Percentiles rank a stretch among this genome's conserved stretches.
Evolutionary conservation across 164 flowering plant genomes (phyloP).

Genomic region (Nelumbo lutea): DNA sequence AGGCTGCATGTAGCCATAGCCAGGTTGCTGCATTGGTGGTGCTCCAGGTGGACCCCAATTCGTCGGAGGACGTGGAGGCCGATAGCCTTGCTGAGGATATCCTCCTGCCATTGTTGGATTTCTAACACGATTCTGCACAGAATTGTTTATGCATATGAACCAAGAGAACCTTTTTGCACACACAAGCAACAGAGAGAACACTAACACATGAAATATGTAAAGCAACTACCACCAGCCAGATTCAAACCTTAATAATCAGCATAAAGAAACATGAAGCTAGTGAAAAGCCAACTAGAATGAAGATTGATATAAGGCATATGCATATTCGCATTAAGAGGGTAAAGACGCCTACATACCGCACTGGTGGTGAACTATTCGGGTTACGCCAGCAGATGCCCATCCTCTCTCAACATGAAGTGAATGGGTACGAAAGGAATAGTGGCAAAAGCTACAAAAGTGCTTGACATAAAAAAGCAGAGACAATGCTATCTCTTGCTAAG

Average conservation of each 20-base stretch:
- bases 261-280: not conserved
- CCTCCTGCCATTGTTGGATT: slow-evolving; percentile 71
- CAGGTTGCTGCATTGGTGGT: slow-evolving; percentile 70
- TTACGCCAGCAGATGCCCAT: slow-evolving; percentile 90
- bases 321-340: slow-evolving; percentile 32
- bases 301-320: slow-evolving; percentile 18
- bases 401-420: slow-evolving; percentile 76
- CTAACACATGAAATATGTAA: not conserved
- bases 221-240: slow-evolving; percentile 1
- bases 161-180: slow-evolving; percentile 19
- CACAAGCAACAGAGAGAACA: not conserved
- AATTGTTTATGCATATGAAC: slow-evolving; percentile 34
- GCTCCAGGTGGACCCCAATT: slow-evolving; percentile 70
- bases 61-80: slow-evolving; percentile 55
- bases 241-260: not conserved
- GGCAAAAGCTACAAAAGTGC: slow-evolving; percentile 38
- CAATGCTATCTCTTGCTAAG: slow-evolving; percentile 7
- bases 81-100: slow-evolving; percentile 77
- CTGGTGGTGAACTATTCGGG: slow-evolving; percentile 47
- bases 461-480: slow-evolving; percentile 18
- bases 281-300: not conserved
- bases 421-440: slow-evolving; percentile 51
- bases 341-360: slow-evolving; percentile 84
- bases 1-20: slow-evolving; percentile 82
- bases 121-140: slow-evolving; percentile 82